These are phyloP conservation scores for Gyromitra esculenta DNA, from an alignment of 2,329 filamentous ascomycete genomes.

Conservation along the genomic window DNA sequence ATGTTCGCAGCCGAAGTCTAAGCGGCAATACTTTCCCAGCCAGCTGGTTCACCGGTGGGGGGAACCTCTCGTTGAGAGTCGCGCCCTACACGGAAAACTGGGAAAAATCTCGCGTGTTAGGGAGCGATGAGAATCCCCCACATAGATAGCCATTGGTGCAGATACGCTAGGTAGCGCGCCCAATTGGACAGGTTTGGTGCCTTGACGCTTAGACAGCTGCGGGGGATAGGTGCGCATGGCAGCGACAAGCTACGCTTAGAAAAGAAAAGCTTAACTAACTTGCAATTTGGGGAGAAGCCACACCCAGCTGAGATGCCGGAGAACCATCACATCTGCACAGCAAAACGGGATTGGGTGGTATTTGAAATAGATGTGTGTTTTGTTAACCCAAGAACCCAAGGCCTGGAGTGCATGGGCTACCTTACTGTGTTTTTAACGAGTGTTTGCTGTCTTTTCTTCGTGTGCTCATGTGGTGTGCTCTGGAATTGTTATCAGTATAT, in stretches of 20 bases:
- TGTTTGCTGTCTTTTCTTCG: not conserved
- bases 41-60: not conserved
- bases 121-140: not conserved
- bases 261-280: constrained; percentile 15
- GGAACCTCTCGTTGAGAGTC: not conserved
- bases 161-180: not conserved
- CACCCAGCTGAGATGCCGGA: not conserved
- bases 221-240: not conserved
- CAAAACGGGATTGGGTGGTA: not conserved
- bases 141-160: not conserved
- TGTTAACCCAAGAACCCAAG: not conserved
- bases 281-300: not conserved
- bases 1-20: no score
- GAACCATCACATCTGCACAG: not conserved
- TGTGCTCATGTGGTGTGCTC: not conserved
- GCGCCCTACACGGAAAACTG: not conserved
- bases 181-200: not conserved
- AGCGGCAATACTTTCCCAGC: not conserved
- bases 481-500: constrained; percentile 2
- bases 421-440: constrained; percentile 1
- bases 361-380: not conserved
- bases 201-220: not conserved
- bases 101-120: not conserved
- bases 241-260: not conserved
- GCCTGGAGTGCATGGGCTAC: not conserved